Conservation (phyloP, 352 stramenopile genomes). For the Phytophthora macrochlamydospora region DNA sequence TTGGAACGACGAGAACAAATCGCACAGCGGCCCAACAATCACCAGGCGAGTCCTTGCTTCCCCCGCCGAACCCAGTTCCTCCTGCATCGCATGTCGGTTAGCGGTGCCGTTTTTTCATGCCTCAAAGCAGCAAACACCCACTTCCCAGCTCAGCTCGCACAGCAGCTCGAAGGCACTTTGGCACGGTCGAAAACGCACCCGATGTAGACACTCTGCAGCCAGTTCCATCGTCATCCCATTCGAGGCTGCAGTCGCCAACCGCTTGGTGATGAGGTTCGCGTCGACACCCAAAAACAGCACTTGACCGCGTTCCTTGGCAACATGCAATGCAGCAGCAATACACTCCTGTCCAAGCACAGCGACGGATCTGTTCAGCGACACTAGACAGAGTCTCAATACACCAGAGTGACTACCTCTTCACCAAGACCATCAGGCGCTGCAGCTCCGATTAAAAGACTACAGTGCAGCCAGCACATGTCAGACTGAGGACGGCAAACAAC, state of each 20-base stretch:
- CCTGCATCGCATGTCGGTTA: constrained; percentile 21
- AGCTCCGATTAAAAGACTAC: constrained; percentile 12
- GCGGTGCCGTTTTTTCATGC: constrained; percentile 12
- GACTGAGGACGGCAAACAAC: too few species aligned
- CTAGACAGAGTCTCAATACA: background rate
- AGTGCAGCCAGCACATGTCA: background rate
- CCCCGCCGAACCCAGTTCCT: background rate
- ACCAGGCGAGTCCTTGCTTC: constrained; percentile 22
- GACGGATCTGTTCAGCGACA: too few species aligned
- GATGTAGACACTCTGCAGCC: constrained; percentile 29
- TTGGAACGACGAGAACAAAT: constrained; percentile 44
- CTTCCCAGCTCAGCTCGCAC: constrained; percentile 34
- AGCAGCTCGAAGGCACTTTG: constrained; percentile 44
- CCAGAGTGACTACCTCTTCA: background rate
- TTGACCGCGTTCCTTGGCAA: constrained; percentile 11
- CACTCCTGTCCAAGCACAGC: constrained; percentile 17
- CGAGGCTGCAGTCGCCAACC: constrained; percentile 20
- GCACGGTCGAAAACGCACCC: constrained; percentile 40
- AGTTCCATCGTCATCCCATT: constrained; percentile 19
- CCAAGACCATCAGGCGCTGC: background rate
- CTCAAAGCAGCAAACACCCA: constrained; percentile 6
- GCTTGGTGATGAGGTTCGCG: constrained; percentile 33
- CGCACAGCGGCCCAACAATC: constrained; percentile 38
- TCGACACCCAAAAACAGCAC: constrained; percentile 29
- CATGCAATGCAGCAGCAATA: constrained; percentile 17